Evolutionary conservation across 2,329 filamentous ascomycete genomes (phyloP), one percentile per base, ranked within the genome.

Genomic region (Aspergillus tubingensis): DNA sequence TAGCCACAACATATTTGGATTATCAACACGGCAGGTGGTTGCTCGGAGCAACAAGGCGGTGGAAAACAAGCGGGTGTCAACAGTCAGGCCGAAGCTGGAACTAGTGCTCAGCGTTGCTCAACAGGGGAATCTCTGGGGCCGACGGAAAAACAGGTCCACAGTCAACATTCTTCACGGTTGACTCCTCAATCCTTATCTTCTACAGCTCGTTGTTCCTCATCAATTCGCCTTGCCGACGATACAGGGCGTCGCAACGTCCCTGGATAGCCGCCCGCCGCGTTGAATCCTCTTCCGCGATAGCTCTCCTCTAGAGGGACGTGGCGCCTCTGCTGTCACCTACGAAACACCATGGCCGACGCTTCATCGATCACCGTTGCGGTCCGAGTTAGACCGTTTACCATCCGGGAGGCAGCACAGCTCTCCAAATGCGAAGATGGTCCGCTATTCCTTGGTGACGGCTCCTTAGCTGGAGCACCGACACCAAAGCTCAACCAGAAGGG

Each of bases 381-480:
- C 65, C 81, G 86, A 76, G 86, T 89, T 53, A 82, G 86, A 62
- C 86, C 86, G 21, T 89, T 89, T 70, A 89, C 86, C 11, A 97
- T 98, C 68, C 85, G 92, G 80, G 95, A 99, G 83, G 95, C 95
- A 68, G 95, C 95, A 43, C 94, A 98, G 80, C 81, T 99, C 82
- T 79, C 81, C 32, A 83, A 82, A 76, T 79, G 77, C 70, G 94
- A 99, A 69, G 94, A 97, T 76, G 88, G 89, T 57, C 92, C 91
- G 5, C 78, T 96, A 39, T 99, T 99, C 74, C 85, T 99, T n/a
- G 95, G 95, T 62, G 95, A 99, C 76, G 95, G 95, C 61, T 98
- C 94, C 17, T 83, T 99, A 59, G 95, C 95, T n/a, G 90, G 87
- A 49, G 88, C 85, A 13, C 92, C 94, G 0, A 85, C 91, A 1